A percentile compares a stretch with the other conserved stretches of the same genome.
phyloP scores from a whole-genome alignment of 1,284 basidiomycete genomes.

The Coniferiporia sulphurascens region DNA sequence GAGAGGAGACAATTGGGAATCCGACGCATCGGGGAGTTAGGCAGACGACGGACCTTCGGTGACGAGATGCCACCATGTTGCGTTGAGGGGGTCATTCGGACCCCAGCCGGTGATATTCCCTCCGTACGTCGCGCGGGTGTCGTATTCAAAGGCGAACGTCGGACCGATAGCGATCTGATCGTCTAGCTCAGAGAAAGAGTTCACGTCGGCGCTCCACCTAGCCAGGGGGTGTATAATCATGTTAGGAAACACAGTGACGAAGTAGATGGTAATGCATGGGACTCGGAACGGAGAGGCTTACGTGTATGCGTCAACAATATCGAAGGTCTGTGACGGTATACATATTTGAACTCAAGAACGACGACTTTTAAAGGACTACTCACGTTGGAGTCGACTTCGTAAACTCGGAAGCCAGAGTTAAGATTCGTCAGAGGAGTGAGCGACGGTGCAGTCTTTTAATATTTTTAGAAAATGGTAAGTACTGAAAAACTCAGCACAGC shows the following conservation, averaged over 20 bases:
- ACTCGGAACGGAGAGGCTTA: slow-evolving; percentile 30
- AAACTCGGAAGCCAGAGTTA: slow-evolving; percentile 77
- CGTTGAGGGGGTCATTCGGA: slow-evolving; percentile 66
- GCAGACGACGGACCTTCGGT: slow-evolving; percentile 54
- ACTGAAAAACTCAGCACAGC: slow-evolving; percentile 13
- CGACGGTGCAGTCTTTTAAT: slow-evolving; percentile 55
- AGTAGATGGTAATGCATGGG: not conserved
- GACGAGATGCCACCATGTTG: slow-evolving; percentile 79
- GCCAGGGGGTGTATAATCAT: not conserved
- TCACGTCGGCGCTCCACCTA: slow-evolving; percentile 64
- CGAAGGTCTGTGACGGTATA: slow-evolving; percentile 50
- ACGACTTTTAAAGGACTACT: not conserved
- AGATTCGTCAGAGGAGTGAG: slow-evolving; percentile 70
- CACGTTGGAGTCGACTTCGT: slow-evolving; percentile 54
- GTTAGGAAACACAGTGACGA: not conserved
- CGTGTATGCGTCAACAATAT: slow-evolving; percentile 71
- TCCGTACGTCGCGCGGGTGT: slow-evolving; percentile 65
- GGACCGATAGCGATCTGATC: slow-evolving; percentile 55
- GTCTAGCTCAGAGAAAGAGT: slow-evolving; percentile 50
- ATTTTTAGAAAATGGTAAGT: not conserved
- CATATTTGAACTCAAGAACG: not conserved
- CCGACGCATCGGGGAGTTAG: not conserved
- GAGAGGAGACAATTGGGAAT: not conserved
- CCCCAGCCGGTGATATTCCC: slow-evolving; percentile 58
- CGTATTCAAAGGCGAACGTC: slow-evolving; percentile 67